Conservation (phyloP, 164 flowering plant species). For the Magnolia sinica region DNA sequence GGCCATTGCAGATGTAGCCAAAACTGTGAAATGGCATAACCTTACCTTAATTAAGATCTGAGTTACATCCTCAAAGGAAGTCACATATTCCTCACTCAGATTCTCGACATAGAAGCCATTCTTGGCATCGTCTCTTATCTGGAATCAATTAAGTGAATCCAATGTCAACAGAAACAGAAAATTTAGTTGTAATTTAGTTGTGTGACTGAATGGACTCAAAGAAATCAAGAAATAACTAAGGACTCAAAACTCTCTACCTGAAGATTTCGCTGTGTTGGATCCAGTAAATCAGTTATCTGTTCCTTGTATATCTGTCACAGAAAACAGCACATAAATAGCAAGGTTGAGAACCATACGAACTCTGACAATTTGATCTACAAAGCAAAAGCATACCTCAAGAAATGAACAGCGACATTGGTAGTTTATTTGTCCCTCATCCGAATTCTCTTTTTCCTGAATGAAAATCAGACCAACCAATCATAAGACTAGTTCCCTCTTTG, state of each 20-base stretch:
- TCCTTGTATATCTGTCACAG: conserved; percentile 70
- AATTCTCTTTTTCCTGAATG: conserved; percentile 54
- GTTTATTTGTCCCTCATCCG: conserved; percentile 59
- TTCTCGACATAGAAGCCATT: conserved; percentile 81
- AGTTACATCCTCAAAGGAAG: conserved; percentile 68
- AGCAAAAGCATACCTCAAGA: conserved; percentile 64
- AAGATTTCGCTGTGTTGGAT: conserved; percentile 79
- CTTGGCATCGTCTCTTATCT: conserved; percentile 87
- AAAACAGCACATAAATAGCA: background rate
- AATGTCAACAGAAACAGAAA: no score
- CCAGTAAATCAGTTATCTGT: conserved; percentile 86
- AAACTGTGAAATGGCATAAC: background rate
- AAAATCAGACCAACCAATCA: conserved; percentile 1
- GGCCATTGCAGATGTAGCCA: no score
- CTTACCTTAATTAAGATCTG: conserved; percentile 89
- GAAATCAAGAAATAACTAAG: background rate
- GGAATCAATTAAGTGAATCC: conserved; percentile 8
- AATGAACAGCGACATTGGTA: conserved; percentile 96
- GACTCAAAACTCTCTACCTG: conserved; percentile 41
- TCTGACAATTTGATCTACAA: background rate
- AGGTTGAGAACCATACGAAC: background rate
- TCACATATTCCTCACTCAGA: conserved; percentile 83
- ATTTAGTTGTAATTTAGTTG: no score
- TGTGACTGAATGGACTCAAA: no score
- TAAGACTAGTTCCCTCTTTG: background rate